phyloP scores from a whole-genome alignment of 768 basidiomycete species.

The Suillus luteus region DNA sequence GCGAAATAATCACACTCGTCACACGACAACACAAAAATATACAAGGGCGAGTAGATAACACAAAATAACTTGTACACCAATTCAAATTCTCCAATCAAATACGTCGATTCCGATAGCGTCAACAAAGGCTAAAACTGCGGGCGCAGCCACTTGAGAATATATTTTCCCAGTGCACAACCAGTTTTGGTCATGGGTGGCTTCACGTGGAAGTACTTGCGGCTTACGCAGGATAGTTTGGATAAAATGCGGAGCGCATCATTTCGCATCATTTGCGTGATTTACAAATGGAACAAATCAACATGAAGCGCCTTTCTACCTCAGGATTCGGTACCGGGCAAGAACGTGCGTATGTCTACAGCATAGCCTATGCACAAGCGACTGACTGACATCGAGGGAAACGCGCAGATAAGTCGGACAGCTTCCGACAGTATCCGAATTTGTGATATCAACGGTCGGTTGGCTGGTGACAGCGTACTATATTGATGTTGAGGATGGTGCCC shows the following conservation, averaged over 20 bases:
- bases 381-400: neutral
- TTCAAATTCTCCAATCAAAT: neutral
- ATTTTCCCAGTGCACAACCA: neutral
- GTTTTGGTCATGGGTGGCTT: neutral
- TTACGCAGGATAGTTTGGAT: neutral
- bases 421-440: neutral
- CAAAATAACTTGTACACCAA: slow-evolving; percentile 4
- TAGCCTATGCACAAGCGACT: neutral
- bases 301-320: neutral
- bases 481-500: neutral
- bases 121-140: neutral
- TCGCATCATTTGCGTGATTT: neutral
- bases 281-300: neutral
- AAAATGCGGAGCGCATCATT: neutral
- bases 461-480: neutral
- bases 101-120: neutral
- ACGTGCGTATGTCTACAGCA: neutral
- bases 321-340: neutral
- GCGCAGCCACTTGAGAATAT: neutral
- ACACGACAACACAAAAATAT: neutral
- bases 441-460: neutral
- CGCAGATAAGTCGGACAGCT: neutral
- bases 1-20: neutral
- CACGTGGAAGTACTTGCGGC: neutral
- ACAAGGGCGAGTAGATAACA: slow-evolving; percentile 1